phyloP scores from a whole-genome alignment of 2,329 filamentous ascomycete genomes.

The Aspergillus fumigatiaffinis region DNA sequence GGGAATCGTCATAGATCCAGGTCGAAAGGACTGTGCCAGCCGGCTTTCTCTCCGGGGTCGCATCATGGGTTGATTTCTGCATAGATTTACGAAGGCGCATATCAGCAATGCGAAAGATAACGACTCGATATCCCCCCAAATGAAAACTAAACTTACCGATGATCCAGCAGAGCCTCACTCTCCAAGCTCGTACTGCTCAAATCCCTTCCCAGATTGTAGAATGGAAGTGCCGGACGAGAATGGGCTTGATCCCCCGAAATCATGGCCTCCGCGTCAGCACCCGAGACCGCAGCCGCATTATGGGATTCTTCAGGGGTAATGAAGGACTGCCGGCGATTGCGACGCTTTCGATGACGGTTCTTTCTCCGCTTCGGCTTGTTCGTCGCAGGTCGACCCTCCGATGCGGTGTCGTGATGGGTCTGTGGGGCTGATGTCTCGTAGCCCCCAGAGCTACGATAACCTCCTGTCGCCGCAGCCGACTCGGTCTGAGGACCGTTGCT shows the following conservation, averaged over 20 bases:
- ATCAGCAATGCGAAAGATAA: slow-evolving; percentile 11
- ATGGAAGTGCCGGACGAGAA: slow-evolving; percentile 37
- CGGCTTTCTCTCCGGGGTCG: slow-evolving; percentile 59
- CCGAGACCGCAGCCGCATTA: slow-evolving; percentile 44
- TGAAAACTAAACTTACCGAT: slow-evolving; percentile 56
- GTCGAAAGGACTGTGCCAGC: slow-evolving; percentile 37
- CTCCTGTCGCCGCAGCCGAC: slow-evolving; percentile 1
- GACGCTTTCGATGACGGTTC: slow-evolving; percentile 74
- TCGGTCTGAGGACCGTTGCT: slow-evolving; percentile 8
- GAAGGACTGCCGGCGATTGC: slow-evolving; percentile 77
- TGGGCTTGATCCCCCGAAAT: slow-evolving; percentile 25
- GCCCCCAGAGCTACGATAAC: slow-evolving; percentile 1
- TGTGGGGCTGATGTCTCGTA: slow-evolving; percentile 11
- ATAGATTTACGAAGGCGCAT: neutral
- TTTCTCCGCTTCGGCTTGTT: slow-evolving; percentile 51
- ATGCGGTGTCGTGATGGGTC: slow-evolving; percentile 17
- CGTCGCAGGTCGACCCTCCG: slow-evolving; percentile 16
- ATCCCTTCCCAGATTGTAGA: slow-evolving; percentile 57
- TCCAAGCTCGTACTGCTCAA: slow-evolving; percentile 83
- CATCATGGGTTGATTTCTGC: slow-evolving; percentile 58
- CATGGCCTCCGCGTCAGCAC: slow-evolving; percentile 30
- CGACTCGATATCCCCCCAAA: neutral
- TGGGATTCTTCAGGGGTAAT: slow-evolving; percentile 58
- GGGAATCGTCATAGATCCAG: slow-evolving; percentile 27
- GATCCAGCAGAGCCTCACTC: slow-evolving; percentile 82